These are phyloP conservation scores for Erysiphe pulchra DNA, from an alignment of 2,329 filamentous ascomycete genomes.

Conservation along the genomic window DNA sequence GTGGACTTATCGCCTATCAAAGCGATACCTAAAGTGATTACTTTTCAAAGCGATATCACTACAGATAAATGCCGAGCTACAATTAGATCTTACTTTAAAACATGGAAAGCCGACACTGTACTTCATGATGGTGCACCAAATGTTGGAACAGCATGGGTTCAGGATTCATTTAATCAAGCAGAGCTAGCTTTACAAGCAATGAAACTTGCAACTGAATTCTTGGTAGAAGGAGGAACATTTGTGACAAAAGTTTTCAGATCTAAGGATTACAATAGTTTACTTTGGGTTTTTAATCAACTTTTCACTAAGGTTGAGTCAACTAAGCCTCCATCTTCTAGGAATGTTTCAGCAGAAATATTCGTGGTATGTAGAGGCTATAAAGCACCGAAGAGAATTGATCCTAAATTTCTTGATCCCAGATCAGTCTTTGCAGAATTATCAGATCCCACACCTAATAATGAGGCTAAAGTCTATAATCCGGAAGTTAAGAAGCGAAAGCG, in stretches of 20 bases:
- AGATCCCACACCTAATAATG: constrained; percentile 71
- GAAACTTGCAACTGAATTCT: constrained; percentile 83
- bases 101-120: constrained; percentile 87
- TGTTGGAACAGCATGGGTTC: constrained; percentile 91
- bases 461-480: constrained; percentile 94
- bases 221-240: constrained; percentile 71
- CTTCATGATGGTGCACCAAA: constrained; percentile 94
- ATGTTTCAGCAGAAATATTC: constrained; percentile 95
- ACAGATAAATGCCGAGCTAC: constrained; percentile 87
- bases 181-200: constrained; percentile 75
- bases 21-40: constrained; percentile 76
- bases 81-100: constrained; percentile 72
- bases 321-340: constrained; percentile 84
- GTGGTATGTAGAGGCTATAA: constrained; percentile 91
- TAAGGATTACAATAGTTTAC: constrained; percentile 83
- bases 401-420: constrained; percentile 69
- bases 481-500: constrained; percentile 94
- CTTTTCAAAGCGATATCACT: constrained; percentile 94
- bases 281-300: constrained; percentile 95
- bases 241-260: constrained; percentile 95
- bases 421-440: constrained; percentile 83
- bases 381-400: constrained; percentile 79
- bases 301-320: constrained; percentile 92
- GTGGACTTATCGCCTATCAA: constrained; percentile 93
- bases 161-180: constrained; percentile 94